Evolutionary conservation across 129 eudicot genomes (phyloP).

Genomic region (Arctium lappa): DNA sequence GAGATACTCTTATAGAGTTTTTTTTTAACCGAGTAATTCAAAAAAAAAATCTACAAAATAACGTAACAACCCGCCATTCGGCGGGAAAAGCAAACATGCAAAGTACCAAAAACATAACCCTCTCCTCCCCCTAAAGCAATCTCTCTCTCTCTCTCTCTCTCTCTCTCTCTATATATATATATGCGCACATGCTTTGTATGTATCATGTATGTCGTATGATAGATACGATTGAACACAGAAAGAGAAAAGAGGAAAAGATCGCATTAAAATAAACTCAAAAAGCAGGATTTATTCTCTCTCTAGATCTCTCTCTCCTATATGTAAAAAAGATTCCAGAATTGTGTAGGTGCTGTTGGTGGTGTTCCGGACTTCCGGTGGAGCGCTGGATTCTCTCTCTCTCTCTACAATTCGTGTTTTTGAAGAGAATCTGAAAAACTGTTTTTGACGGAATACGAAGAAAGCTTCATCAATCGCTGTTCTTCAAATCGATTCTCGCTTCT

Average conservation of each 20-base stretch:
- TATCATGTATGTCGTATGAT: background rate
- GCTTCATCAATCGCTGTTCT: background rate
- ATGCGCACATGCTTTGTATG: background rate
- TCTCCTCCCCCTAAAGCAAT: constrained; percentile 21
- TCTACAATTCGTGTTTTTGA: constrained; percentile 19
- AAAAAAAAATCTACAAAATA: background rate
- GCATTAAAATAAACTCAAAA: constrained; percentile 19
- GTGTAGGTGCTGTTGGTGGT: constrained; percentile 15
- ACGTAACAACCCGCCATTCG: constrained; percentile 16
- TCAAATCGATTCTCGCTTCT: constrained; percentile 1
- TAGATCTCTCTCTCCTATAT: background rate
- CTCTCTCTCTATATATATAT: background rate
- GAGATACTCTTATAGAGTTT: too few species aligned
- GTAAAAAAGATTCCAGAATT: constrained; percentile 20
- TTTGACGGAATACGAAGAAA: background rate
- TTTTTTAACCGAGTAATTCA: background rate
- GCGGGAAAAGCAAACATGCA: constrained; percentile 17
- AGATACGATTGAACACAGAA: constrained; percentile 9
- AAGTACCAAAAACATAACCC: constrained; percentile 16
- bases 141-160: constrained; percentile 1
- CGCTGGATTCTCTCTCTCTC: constrained; percentile 15
- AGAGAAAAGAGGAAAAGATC: constrained; percentile 1
- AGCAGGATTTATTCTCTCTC: constrained; percentile 22
- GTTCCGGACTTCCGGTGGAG: constrained; percentile 12
- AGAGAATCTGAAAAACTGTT: constrained; percentile 20